Percentiles rank a stretch among this genome's conserved stretches.
Conservation (phyloP, 2,329 filamentous ascomycete species). For the Neopestalotiopsis rosae region DNA sequence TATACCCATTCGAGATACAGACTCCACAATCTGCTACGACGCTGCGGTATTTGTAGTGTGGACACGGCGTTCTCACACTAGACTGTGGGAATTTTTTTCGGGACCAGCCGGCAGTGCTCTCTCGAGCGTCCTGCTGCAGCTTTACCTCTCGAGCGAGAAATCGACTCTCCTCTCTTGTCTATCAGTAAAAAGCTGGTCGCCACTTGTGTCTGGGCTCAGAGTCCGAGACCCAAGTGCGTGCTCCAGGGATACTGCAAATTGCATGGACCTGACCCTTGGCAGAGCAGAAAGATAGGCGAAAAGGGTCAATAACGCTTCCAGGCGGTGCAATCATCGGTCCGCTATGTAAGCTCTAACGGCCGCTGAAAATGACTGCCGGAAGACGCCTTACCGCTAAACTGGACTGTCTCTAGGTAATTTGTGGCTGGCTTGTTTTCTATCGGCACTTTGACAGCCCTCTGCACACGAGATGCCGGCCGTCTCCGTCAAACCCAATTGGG, state of each 20-base stretch:
- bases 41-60: conserved; percentile 9
- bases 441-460: neutral
- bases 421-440: neutral
- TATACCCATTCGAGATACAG: conserved; percentile 1
- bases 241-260: neutral
- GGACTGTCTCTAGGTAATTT: neutral
- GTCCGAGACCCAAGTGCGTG: neutral
- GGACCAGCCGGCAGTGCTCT: neutral
- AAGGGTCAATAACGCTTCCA: neutral
- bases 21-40: conserved; percentile 5
- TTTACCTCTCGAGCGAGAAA: neutral
- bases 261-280: conserved; percentile 6
- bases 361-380: neutral
- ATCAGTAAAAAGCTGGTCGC: neutral
- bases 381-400: neutral
- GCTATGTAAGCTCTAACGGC: neutral
- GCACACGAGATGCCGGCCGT: neutral
- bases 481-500: neutral
- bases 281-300: neutral
- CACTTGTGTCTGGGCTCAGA: neutral
- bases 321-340: conserved; percentile 16
- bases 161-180: neutral
- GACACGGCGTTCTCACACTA: neutral
- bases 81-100: neutral
- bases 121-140: neutral